phyloP scores from a whole-genome alignment of 2,329 filamentous ascomycete genomes.

The Nemania sp. region DNA sequence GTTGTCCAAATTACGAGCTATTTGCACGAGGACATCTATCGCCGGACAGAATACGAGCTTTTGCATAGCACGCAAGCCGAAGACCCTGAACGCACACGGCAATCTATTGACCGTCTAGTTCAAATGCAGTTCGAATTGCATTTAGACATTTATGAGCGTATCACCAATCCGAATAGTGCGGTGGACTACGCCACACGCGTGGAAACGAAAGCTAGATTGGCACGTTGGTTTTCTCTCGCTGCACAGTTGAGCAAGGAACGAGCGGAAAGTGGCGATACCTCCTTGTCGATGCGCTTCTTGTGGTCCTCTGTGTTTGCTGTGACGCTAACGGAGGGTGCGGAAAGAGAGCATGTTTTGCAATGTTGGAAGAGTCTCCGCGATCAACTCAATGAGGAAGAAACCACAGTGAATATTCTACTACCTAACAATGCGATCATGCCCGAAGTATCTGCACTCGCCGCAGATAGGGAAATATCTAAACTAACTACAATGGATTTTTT shows the following conservation, averaged over 20 bases:
- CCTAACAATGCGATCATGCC: constrained; percentile 89
- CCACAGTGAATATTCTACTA: constrained; percentile 57
- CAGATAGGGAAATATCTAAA: constrained; percentile 88
- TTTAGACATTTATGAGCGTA: constrained; percentile 62
- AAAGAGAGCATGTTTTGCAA: constrained; percentile 59
- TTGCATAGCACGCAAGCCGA: constrained; percentile 28
- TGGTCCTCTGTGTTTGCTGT: constrained; percentile 61
- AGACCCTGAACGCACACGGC: constrained; percentile 27
- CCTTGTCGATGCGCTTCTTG: constrained; percentile 55
- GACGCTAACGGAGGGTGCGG: constrained; percentile 55
- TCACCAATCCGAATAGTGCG: constrained; percentile 59
- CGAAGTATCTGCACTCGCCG: constrained; percentile 78
- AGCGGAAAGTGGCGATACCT: constrained; percentile 41
- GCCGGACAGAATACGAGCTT: constrained; percentile 50
- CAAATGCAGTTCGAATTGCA: constrained; percentile 66
- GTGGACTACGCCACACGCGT: constrained; percentile 53
- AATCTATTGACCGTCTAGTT: constrained; percentile 48
- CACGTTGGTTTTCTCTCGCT: constrained; percentile 56
- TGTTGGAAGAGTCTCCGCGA: constrained; percentile 63
- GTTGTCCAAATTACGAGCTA: constrained; percentile 60
- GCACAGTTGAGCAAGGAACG: constrained; percentile 48
- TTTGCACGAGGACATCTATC: constrained; percentile 56
- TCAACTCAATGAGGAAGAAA: constrained; percentile 47
- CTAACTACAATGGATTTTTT: constrained; percentile 98
- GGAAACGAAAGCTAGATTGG: constrained; percentile 54